phyloP scores from a whole-genome alignment of 352 stramenopile species.

The Phytophthora kernoviae region DNA sequence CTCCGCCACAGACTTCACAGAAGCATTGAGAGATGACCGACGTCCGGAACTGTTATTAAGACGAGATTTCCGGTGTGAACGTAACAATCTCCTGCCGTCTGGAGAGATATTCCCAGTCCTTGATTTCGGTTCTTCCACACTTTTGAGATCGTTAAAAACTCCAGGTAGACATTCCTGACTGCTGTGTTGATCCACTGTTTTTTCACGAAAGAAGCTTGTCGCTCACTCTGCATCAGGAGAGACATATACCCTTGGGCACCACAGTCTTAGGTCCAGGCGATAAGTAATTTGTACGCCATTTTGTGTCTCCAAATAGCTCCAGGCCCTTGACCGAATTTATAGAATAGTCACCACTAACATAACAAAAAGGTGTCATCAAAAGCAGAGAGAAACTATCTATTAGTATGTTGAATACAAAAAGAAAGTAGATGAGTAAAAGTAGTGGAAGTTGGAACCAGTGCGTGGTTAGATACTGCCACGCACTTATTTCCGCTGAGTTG shows the following conservation, averaged over 20 bases:
- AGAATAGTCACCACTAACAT: not conserved
- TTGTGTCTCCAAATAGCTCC: constrained; percentile 5
- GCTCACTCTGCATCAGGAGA: no score
- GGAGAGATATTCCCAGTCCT: constrained; percentile 23
- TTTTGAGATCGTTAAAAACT: constrained; percentile 7
- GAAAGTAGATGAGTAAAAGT: constrained; percentile 14
- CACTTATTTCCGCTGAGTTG: constrained; percentile 74
- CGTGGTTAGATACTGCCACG: not conserved
- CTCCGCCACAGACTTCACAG: constrained; percentile 18
- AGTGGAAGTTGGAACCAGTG: no score
- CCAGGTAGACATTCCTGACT: constrained; percentile 8
- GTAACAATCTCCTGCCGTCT: constrained; percentile 15
- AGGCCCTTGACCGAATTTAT: not conserved
- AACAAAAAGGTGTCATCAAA: constrained; percentile 5
- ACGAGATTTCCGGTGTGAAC: constrained; percentile 16
- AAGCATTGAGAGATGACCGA: constrained; percentile 7
- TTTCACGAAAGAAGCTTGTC: no score
- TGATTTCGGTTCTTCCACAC: constrained; percentile 1
- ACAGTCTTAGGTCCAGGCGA: no score
- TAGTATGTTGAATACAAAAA: constrained; percentile 21
- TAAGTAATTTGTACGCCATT: no score
- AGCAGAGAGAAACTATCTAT: constrained; percentile 24
- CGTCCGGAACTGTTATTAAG: constrained; percentile 11
- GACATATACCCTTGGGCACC: no score
- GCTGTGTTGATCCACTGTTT: not conserved